A percentile compares a stretch with the other conserved stretches of the same genome.
Conservation (phyloP, 192 early-diverging fungal genomes). For the Entomortierella lignicola region DNA sequence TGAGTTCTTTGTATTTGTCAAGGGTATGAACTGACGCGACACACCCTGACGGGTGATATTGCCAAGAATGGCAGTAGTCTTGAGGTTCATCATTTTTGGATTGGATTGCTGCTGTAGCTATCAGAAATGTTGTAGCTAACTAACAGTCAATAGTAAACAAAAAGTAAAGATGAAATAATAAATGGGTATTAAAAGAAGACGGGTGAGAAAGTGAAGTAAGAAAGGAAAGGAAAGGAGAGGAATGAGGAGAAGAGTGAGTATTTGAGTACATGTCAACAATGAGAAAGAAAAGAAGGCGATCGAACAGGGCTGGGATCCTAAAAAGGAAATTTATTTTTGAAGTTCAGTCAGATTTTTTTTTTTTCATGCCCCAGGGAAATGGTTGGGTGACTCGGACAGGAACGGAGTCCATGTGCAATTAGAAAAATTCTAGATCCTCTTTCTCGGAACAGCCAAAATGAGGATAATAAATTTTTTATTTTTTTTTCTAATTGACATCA, state of each 20-base stretch:
- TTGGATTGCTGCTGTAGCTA: too few relatives aligned
- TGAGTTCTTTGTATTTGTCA: conserved; percentile 47
- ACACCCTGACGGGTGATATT: conserved; percentile 51
- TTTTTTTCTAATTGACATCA: too few relatives aligned
- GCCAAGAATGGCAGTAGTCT: conserved; percentile 42
- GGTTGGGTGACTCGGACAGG: too few relatives aligned
- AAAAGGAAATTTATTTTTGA: conserved; percentile 11
- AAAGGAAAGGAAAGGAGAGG: neutral
- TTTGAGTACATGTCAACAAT: conserved; percentile 7
- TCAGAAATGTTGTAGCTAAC: too few relatives aligned
- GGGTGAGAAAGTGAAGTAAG: neutral
- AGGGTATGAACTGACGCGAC: conserved; percentile 42
- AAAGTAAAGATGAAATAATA: neutral
- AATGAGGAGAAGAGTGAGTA: conserved; percentile 9
- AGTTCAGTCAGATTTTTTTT: neutral
- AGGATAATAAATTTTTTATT: too few relatives aligned
- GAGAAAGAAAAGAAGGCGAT: conserved; percentile 15
- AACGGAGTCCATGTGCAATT: too few relatives aligned
- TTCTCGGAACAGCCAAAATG: too few relatives aligned
- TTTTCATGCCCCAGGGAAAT: too few relatives aligned
- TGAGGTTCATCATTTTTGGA: conserved; percentile 43
- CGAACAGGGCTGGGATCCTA: conserved; percentile 1
- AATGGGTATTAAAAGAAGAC: neutral
- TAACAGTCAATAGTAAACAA: too few relatives aligned
- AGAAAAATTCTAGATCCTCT: too few relatives aligned